Conservation (phyloP, 2,329 filamentous ascomycete species). For the Thelonectria blattea region DNA sequence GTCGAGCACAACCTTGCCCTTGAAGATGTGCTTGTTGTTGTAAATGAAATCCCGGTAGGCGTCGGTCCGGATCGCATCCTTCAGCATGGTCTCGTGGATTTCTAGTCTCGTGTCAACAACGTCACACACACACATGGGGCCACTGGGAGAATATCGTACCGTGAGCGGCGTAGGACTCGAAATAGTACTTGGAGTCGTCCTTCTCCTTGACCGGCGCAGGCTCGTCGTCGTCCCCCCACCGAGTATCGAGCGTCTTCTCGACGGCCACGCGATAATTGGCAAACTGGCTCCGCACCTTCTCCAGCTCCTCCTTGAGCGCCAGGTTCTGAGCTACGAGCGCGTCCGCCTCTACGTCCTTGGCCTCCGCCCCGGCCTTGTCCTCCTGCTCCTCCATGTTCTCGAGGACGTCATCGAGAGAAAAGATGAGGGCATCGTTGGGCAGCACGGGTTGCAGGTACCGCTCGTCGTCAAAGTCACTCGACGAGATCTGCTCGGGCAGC, state of each 20-base stretch:
- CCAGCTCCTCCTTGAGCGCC: conserved; percentile 66
- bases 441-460: conserved; percentile 82
- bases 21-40: conserved; percentile 85
- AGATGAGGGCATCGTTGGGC: conserved; percentile 87
- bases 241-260: conserved; percentile 69
- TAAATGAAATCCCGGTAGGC: conserved; percentile 96
- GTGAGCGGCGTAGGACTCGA: conserved; percentile 66
- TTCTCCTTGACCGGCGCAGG: conserved; percentile 39
- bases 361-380: conserved; percentile 50
- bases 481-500: conserved; percentile 64
- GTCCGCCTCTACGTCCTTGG: conserved; percentile 38
- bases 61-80: conserved; percentile 86
- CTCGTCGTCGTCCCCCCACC: conserved; percentile 65
- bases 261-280: conserved; percentile 69
- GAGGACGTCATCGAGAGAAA: conserved; percentile 80
- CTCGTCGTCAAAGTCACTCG: conserved; percentile 74
- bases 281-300: conserved; percentile 65
- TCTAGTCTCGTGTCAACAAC: conserved; percentile 53
- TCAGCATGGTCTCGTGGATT: conserved; percentile 96
- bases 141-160: conserved; percentile 52
- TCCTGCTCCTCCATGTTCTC: conserved; percentile 26
- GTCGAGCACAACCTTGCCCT: conserved; percentile 85
- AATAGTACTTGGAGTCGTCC: conserved; percentile 53
- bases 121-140: background rate
- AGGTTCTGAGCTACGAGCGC: conserved; percentile 56